Base-by-base conservation (phyloP, 441 rosid species). In the Corymbia citriodora region DNA sequence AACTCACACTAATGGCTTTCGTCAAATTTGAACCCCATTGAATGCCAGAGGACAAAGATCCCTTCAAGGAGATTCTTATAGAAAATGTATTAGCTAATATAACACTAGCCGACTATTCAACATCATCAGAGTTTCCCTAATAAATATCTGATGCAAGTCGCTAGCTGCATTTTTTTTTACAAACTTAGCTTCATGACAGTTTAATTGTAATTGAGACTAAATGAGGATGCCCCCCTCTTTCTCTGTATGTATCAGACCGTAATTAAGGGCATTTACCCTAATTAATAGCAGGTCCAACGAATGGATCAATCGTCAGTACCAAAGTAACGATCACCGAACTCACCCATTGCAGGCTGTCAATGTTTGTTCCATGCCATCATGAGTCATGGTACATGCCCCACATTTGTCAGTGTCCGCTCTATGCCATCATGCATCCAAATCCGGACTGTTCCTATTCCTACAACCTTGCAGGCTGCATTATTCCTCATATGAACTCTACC, bases 311-410 rank as follows among this genome's bases (percentile, higher is more conserved):
- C 99, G 91, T 97, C 99, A 10, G 99, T 98, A 57, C 99, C 99
- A 52, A 98, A 98, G 95, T 98, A 98, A 25, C 98, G 98, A 92
- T 98, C 99, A 1, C 99, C 99, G 89, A 96, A 98, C 95, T 98
- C 99, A 25, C 99, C 99, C 94, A 98, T 90, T n/a, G n/a, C n/a
- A n/a, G n/a, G n/a, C n/a, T n/a, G n/a, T n/a, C n/a, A n/a, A n/a
- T n/a, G n/a, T n/a, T n/a, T n/a, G n/a, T n/a, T n/a, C n/a, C n/a
- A n/a, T n/a, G n/a, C n/a, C n/a, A n/a, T n/a, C n/a, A n/a, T n/a
- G n/a, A n/a, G n/a, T n/a, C n/a, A n/a, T n/a, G n/a, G n/a, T n/a
- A n/a, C n/a, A n/a, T n/a, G n/a, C n/a, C n/a, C n/a, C n/a, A n/a
- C n/a, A n/a, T n/a, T n/a, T n/a, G n/a, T n/a, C n/a, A n/a, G n/a